phyloP scores from a whole-genome alignment of 352 stramenopile genomes.

The Phytophthora vignae region DNA sequence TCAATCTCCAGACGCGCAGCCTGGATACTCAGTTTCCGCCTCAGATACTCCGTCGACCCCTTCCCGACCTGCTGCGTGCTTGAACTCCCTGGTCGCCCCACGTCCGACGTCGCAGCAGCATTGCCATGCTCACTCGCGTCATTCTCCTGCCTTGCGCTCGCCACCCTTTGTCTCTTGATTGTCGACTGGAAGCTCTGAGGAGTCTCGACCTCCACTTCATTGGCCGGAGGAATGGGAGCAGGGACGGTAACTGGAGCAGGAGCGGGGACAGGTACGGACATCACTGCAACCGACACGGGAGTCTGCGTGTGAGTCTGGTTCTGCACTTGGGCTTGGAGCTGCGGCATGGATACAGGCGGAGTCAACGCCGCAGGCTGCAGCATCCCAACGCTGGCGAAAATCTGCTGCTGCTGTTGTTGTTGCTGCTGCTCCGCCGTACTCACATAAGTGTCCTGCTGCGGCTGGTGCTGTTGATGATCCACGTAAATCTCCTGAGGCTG shows the following conservation, averaged over 20 bases:
- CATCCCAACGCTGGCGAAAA: constrained; percentile 20
- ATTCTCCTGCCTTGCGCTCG: constrained; percentile 6
- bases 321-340: constrained; percentile 2
- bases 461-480: constrained; percentile 2
- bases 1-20: constrained; percentile 55
- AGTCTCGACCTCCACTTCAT: constrained; percentile 18
- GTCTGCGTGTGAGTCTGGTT: constrained; percentile 1
- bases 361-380: constrained; percentile 28
- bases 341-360: constrained; percentile 8
- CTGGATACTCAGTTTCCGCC: constrained; percentile 49
- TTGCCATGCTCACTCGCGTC: constrained; percentile 6
- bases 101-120: not conserved
- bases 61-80: constrained; percentile 14
- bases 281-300: not conserved
- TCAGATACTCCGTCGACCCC: constrained; percentile 47
- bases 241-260: not conserved
- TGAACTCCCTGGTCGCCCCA: not conserved
- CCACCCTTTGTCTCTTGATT: constrained; percentile 22
- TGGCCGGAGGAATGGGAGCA: not conserved
- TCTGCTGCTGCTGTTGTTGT: constrained; percentile 22
- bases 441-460: constrained; percentile 4
- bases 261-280: not conserved
- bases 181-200: constrained; percentile 13
- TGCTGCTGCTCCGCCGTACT: constrained; percentile 16
- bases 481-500: constrained; percentile 18